Conservation (phyloP, 108 stramenopile species). For the Stephanodiscus minutulus region DNA sequence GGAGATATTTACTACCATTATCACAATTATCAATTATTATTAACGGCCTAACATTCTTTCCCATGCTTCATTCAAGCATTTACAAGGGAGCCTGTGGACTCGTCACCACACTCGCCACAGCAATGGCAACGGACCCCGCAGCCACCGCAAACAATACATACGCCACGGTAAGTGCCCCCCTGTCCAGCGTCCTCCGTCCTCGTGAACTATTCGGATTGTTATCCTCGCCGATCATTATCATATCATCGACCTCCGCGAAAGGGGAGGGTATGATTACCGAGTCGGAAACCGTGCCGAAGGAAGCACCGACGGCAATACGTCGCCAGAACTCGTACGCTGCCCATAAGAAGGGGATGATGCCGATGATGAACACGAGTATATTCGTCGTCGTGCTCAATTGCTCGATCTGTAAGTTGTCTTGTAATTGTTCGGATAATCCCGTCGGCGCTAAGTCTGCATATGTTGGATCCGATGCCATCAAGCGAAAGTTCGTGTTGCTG, state of each 20-base stretch:
- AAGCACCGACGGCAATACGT: conserved; percentile 78
- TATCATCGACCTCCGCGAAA: conserved; percentile 23
- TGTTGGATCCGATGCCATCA: background rate
- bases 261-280: conserved; percentile 59
- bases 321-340: conserved; percentile 89
- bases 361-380: conserved; percentile 48
- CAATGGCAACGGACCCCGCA: conserved; percentile 58
- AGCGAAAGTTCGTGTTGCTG: background rate
- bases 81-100: conserved; percentile 24
- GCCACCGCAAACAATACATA: conserved; percentile 78
- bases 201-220: conserved; percentile 58
- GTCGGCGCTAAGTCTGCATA: background rate
- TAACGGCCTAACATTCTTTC: background rate
- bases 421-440: conserved; percentile 3
- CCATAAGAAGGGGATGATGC: conserved; percentile 58
- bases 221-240: conserved; percentile 66
- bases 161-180: conserved; percentile 68
- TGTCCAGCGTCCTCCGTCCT: conserved; percentile 67
- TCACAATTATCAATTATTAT: background rate
- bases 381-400: conserved; percentile 39
- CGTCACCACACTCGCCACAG: conserved; percentile 65
- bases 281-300: conserved; percentile 84
- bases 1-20: no score
- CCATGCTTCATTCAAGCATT: background rate
- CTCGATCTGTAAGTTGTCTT: conserved; percentile 21